phyloP scores from a whole-genome alignment of 1,284 basidiomycete species.

The Hymenochaete sp. region DNA sequence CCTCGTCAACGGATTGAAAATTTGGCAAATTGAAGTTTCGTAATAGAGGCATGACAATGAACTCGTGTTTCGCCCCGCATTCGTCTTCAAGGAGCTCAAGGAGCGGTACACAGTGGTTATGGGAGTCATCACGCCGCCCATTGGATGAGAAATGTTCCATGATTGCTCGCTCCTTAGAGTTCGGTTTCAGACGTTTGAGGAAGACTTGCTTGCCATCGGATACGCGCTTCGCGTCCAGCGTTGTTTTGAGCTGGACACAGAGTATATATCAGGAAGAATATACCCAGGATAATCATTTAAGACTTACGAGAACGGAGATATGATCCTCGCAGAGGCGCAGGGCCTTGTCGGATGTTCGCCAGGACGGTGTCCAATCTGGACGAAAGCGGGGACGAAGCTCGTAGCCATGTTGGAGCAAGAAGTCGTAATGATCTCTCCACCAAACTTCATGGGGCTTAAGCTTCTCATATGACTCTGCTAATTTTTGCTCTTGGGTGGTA shows the following conservation, averaged over 20 bases:
- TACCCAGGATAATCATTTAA: constrained; percentile 6
- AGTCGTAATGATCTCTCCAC: constrained; percentile 22
- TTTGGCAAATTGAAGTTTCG: constrained; percentile 9
- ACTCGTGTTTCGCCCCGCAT: not conserved
- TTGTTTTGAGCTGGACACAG: not conserved
- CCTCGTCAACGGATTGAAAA: constrained; percentile 17
- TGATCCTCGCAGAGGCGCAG: constrained; percentile 20
- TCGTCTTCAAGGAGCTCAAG: constrained; percentile 14
- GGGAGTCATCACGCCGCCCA: constrained; percentile 4
- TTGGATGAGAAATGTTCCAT: constrained; percentile 8
- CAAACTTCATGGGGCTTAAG: constrained; percentile 20
- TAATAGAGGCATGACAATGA: constrained; percentile 18
- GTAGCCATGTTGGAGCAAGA: constrained; percentile 22
- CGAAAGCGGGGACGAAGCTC: constrained; percentile 23
- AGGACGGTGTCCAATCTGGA: constrained; percentile 25
- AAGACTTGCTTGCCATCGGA: constrained; percentile 16
- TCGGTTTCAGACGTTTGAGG: not conserved
- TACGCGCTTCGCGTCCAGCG: constrained; percentile 17
- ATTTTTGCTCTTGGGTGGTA: too few relatives aligned
- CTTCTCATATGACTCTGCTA: too few relatives aligned
- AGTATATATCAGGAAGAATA: not conserved
- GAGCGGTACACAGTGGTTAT: constrained; percentile 18
- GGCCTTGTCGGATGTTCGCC: constrained; percentile 17
- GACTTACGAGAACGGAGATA: constrained; percentile 21
- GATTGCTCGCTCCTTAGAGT: not conserved